A percentile compares a stretch with the other conserved stretches of the same genome.
Conservation (phyloP, 2,329 filamentous ascomycete species). For the Aspergillaceae sp. region DNA sequence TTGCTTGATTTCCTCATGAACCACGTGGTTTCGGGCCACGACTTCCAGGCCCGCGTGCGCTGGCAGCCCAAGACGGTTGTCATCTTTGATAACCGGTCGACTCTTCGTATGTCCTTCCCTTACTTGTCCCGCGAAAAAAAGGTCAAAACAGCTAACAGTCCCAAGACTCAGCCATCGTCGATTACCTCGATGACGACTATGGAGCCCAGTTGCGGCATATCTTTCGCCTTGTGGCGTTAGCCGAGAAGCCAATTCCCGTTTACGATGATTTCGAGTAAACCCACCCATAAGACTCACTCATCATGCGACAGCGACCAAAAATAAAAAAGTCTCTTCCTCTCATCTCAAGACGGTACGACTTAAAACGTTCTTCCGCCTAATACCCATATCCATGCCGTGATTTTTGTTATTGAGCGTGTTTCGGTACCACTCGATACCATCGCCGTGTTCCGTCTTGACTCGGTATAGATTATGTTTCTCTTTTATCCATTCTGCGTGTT, state of each 20-base stretch:
- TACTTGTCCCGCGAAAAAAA: neutral
- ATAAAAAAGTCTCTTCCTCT: too few relatives aligned
- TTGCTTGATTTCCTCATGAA: conserved; percentile 42
- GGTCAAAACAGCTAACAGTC: conserved; percentile 7
- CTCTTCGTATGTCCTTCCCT: conserved; percentile 33
- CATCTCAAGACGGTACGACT: neutral
- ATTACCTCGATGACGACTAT: conserved; percentile 40
- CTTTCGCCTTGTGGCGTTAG: conserved; percentile 43
- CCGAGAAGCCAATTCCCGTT: conserved; percentile 42
- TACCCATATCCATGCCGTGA: neutral
- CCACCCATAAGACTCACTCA: too few relatives aligned
- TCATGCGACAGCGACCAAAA: too few relatives aligned
- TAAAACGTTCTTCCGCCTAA: neutral
- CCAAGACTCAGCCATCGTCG: conserved; percentile 43
- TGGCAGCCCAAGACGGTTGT: conserved; percentile 45
- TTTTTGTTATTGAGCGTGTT: neutral
- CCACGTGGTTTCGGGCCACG: conserved; percentile 40
- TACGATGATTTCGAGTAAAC: conserved; percentile 24
- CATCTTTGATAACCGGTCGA: conserved; percentile 43
- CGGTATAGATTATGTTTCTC: conserved; percentile 15
- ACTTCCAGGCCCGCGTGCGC: conserved; percentile 40
- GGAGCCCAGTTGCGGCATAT: conserved; percentile 41
- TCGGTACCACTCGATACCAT: conserved; percentile 7
- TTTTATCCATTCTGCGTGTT: neutral
- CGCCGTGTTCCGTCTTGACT: conserved; percentile 9